These are phyloP conservation scores for Endogone sp. DNA, from an alignment of 192 early-diverging fungal genomes.

Conservation along the genomic window DNA sequence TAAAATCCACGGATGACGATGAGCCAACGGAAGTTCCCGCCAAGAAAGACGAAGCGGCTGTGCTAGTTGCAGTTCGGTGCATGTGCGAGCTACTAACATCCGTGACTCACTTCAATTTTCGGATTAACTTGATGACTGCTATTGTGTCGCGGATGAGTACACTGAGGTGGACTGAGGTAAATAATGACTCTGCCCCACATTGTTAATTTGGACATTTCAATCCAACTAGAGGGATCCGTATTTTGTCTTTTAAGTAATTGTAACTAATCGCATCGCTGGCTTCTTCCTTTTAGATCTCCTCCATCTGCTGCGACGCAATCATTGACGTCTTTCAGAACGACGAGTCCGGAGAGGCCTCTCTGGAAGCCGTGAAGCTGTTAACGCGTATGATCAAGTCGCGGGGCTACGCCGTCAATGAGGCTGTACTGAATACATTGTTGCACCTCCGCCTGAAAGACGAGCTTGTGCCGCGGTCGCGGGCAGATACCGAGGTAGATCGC, in stretches of 20 bases:
- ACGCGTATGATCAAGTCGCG: conserved; percentile 81
- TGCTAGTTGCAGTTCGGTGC: conserved; percentile 69
- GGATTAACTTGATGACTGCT: conserved; percentile 82
- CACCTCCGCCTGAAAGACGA: conserved; percentile 84
- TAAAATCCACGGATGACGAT: conserved; percentile 16
- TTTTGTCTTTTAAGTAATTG: not conserved
- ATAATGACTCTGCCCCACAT: not conserved
- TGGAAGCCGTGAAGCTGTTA: conserved; percentile 85
- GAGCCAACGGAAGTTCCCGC: conserved; percentile 25
- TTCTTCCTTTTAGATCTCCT: conserved; percentile 44
- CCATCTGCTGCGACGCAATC: conserved; percentile 73
- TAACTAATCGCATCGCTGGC: not conserved
- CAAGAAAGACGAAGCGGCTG: conserved; percentile 27
- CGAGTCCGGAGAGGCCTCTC: conserved; percentile 77
- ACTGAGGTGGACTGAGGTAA: conserved; percentile 44
- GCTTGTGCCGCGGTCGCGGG: conserved; percentile 46
- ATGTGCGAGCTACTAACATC: conserved; percentile 77
- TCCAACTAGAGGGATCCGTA: not conserved
- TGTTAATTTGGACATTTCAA: not conserved
- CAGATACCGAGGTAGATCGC: conserved; percentile 47
- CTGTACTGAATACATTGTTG: conserved; percentile 73
- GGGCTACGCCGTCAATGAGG: conserved; percentile 65
- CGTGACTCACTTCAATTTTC: conserved; percentile 95
- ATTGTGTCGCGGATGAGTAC: conserved; percentile 75
- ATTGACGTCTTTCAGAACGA: conserved; percentile 79